Evolutionary conservation across 2,329 filamentous ascomycete genomes (phyloP).

Genomic region (Cladosporium sp.): DNA sequence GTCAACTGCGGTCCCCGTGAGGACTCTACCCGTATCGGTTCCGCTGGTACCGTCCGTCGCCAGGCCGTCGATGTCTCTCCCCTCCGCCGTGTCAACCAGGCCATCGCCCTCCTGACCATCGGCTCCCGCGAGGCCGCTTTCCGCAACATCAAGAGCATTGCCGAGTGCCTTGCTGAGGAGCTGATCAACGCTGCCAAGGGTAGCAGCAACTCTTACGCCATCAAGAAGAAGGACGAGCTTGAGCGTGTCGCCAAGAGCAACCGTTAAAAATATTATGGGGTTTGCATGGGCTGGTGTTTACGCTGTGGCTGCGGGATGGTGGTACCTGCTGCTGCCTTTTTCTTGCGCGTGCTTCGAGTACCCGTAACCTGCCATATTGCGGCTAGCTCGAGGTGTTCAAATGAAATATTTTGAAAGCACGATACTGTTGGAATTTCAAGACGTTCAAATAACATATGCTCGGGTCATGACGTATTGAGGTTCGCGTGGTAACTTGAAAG

Average conservation of each 20-base stretch:
- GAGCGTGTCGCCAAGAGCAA: constrained; percentile 99
- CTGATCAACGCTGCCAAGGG: constrained; percentile 99
- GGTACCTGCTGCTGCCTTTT: constrained; percentile 14
- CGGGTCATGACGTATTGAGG: constrained; percentile 13
- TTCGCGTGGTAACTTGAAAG: neutral
- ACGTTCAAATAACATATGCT: constrained; percentile 10
- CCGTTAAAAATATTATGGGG: constrained; percentile 69
- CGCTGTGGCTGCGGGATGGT: constrained; percentile 12
- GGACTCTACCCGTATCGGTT: constrained; percentile 99
- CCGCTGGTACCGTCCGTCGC: constrained; percentile 98
- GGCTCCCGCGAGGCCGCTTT: constrained; percentile 98
- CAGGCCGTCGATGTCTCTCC: constrained; percentile 99
- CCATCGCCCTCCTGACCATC: constrained; percentile 97
- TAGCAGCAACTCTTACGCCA: constrained; percentile 99
- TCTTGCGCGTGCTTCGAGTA: constrained; percentile 13
- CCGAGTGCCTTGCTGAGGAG: constrained; percentile 99
- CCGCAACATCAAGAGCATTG: constrained; percentile 99
- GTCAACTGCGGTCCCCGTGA: constrained; percentile 99
- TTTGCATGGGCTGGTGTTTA: constrained; percentile 17
- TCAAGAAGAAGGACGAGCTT: constrained; percentile 99
- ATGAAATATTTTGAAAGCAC: constrained; percentile 15
- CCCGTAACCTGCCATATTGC: constrained; percentile 13
- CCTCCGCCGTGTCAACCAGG: constrained; percentile 99
- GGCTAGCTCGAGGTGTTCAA: constrained; percentile 14
- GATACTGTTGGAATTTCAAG: constrained; percentile 13